phyloP scores from a whole-genome alignment of 257 asterid species.

The Paraleonurus japonicus region DNA sequence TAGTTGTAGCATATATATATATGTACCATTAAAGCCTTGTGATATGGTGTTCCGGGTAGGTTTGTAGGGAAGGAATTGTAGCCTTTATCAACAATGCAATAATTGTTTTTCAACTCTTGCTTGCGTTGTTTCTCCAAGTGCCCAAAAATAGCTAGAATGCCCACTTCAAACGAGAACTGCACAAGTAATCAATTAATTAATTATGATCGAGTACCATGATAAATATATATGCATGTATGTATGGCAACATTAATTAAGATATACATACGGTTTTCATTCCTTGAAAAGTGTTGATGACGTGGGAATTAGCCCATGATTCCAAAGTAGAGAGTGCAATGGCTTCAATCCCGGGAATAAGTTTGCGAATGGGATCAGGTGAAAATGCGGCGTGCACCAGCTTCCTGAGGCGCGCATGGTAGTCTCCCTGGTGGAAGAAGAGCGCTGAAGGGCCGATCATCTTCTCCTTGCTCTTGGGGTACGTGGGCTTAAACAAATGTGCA shows the following conservation, averaged over 20 bases:
- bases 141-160: slow-evolving; percentile 72
- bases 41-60: slow-evolving; percentile 73
- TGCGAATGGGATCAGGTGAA: slow-evolving; percentile 47
- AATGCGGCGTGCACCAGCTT: slow-evolving; percentile 55
- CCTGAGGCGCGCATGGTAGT: slow-evolving; percentile 51
- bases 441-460: slow-evolving; percentile 76
- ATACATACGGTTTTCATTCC: slow-evolving; percentile 62
- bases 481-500: slow-evolving; percentile 68
- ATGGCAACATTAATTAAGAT: too few species aligned
- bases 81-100: slow-evolving; percentile 68
- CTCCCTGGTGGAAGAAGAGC: slow-evolving; percentile 74
- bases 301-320: slow-evolving; percentile 46
- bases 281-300: slow-evolving; percentile 48
- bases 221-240: too few species aligned
- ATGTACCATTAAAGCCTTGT: slow-evolving; percentile 71
- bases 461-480: slow-evolving; percentile 86
- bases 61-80: slow-evolving; percentile 87
- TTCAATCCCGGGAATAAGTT: slow-evolving; percentile 49
- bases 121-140: slow-evolving; percentile 46
- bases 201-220: too few species aligned
- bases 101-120: slow-evolving; percentile 62
- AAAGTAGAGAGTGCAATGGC: slow-evolving; percentile 41
- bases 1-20: too few species aligned
- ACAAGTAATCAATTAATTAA: too few species aligned
- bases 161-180: slow-evolving; percentile 76